These are phyloP conservation scores for Populus alba DNA, from an alignment of 345 rosid genomes.

Conservation along the genomic window DNA sequence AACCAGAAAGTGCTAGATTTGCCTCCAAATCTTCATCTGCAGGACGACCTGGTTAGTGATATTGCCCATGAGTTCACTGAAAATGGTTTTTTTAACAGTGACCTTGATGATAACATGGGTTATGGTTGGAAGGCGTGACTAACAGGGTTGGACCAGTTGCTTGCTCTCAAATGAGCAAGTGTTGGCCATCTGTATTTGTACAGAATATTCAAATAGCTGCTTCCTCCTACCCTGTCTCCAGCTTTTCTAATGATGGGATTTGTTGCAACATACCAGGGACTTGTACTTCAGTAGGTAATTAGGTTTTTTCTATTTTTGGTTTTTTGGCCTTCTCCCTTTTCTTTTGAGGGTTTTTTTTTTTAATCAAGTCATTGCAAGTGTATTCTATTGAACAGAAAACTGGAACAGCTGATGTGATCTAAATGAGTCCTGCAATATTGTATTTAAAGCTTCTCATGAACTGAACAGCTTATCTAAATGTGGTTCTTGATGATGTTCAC, in stretches of 20 bases:
- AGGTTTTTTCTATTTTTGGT: constrained; percentile 8
- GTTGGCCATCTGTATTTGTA: constrained; percentile 33
- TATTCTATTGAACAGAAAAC: constrained; percentile 43
- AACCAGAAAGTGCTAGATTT: constrained; percentile 46
- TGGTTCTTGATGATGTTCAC: neutral
- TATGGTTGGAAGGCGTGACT: constrained; percentile 66
- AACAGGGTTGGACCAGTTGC: constrained; percentile 25
- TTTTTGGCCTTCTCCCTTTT: neutral
- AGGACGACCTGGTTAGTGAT: constrained; percentile 60
- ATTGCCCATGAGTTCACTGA: constrained; percentile 61
- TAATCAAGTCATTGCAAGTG: constrained; percentile 46
- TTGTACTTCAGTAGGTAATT: constrained; percentile 36
- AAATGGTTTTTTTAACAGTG: constrained; percentile 61
- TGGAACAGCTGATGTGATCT: constrained; percentile 34
- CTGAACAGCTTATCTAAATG: neutral
- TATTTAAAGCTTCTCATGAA: neutral
- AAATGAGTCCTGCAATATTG: constrained; percentile 1
- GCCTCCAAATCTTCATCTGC: constrained; percentile 51
- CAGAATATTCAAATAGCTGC: constrained; percentile 42
- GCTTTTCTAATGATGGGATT: constrained; percentile 34
- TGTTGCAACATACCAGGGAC: constrained; percentile 34
- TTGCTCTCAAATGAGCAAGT: constrained; percentile 18
- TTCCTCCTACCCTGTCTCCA: constrained; percentile 1
- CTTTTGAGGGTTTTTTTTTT: neutral
- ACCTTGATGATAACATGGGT: constrained; percentile 59